Evolutionary conservation across 352 stramenopile genomes (phyloP).

Genomic region (Phytophthora capsici): DNA sequence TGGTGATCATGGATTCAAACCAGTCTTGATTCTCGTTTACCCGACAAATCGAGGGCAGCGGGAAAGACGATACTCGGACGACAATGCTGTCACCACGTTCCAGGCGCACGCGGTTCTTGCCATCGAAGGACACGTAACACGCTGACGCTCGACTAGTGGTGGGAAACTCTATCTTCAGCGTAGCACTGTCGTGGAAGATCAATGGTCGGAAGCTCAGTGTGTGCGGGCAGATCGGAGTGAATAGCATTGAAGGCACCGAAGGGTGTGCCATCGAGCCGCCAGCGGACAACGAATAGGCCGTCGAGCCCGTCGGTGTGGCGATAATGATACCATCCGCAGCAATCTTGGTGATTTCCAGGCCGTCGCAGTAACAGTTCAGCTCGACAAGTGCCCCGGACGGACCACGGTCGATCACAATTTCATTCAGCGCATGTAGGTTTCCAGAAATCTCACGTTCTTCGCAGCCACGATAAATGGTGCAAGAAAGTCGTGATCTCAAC

Average conservation of each 20-base stretch:
- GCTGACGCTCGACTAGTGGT: constrained; percentile 71
- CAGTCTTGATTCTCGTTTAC: constrained; percentile 93
- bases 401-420: constrained; percentile 98
- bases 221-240: constrained; percentile 99
- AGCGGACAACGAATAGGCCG: constrained; percentile 97
- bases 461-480: constrained; percentile 71
- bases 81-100: constrained; percentile 87
- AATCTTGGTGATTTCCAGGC: constrained; percentile 95
- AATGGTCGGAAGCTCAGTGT: constrained; percentile 94
- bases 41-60: constrained; percentile 86
- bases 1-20: constrained; percentile 93
- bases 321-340: constrained; percentile 98
- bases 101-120: constrained; percentile 90
- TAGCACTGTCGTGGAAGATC: constrained; percentile 92
- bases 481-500: constrained; percentile 74
- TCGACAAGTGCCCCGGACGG: constrained; percentile 91
- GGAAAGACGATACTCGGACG: constrained; percentile 89
- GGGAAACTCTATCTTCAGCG: constrained; percentile 90
- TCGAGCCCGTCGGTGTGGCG: constrained; percentile 97
- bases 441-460: constrained; percentile 58
- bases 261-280: constrained; percentile 98
- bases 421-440: constrained; percentile 96
- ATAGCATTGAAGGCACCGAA: constrained; percentile 96
- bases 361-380: constrained; percentile 97
- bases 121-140: constrained; percentile 93